Base-by-base conservation (phyloP, 495 filamentous ascomycete genomes). In the Neurospora tetrasperma region DNA sequence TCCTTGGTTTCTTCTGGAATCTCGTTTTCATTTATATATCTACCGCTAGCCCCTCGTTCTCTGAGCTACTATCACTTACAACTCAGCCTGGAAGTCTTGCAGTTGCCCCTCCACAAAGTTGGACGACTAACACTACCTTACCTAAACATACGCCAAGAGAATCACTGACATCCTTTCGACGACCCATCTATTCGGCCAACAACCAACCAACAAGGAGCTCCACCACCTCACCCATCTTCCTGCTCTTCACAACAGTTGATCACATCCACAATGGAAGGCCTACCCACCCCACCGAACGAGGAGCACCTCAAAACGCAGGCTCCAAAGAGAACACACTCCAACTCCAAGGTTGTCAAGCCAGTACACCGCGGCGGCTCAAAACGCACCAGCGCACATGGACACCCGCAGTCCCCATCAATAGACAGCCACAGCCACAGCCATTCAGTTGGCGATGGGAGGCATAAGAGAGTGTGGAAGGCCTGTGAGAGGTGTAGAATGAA, bases 401-500 rank as follows among this genome's bases (percentile, higher is more conserved):
- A 81, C 72, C 76, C 79, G 6, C 72, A 73, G 4, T 79, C 80
- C 16, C 79, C 79, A 2, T 59, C 72, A 23, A 74, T 73, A 7
- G 79, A 80, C n/a, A 74, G 70, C 62, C 78, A 80, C 16, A 75
- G 70, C 70, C 78, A 79, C 66, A 75, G 78, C 4, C 79, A 81
- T 42, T 72, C 75, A 8, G 71, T 71, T 40, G 71, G 70, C 43
- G 86, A 88, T 73, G 85, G 81, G 70, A 82, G 86, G 73, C 86
- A 88, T 76, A 91, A 91, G 79, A 83, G 89, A 74, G 89, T 91
- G 43, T 90, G 89, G 84, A 91, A 90, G 80, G 89, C 89, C 31
- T 91, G 89, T 75, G 89, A 91, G 80, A 83, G 89, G 74, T 91
- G 89, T 84, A 83, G 89, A 73, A 88, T 91, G 82, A 92, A 91